Evolutionary conservation across 2,329 filamentous ascomycete genomes (phyloP).

Genomic region (Alternaria sp.): DNA sequence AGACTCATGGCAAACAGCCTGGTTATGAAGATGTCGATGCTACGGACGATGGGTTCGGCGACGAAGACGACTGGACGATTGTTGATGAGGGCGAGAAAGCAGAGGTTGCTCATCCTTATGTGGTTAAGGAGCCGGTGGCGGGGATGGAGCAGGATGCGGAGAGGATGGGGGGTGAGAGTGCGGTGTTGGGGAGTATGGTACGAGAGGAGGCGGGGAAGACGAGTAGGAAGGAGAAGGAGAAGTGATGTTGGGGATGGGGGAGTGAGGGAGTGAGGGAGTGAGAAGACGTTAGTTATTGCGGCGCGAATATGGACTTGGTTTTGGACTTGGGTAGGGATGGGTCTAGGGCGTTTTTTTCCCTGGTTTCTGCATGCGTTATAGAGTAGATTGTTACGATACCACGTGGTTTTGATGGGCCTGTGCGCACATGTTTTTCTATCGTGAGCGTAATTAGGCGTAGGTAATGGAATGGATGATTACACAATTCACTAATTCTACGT

Average conservation of each 20-base stretch:
- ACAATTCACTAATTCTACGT: too few species aligned
- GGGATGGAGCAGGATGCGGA: constrained; percentile 33
- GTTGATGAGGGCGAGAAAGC: constrained; percentile 66
- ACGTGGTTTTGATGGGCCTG: neutral
- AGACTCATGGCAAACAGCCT: constrained; percentile 55
- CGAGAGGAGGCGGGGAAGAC: constrained; percentile 25
- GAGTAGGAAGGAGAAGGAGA: constrained; percentile 8
- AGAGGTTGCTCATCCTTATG: constrained; percentile 26
- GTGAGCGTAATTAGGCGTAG: neutral
- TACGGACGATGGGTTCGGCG: constrained; percentile 72
- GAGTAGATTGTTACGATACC: neutral
- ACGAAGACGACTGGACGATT: constrained; percentile 93
- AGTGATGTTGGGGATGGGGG: constrained; percentile 13
- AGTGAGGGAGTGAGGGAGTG: neutral
- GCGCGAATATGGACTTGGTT: neutral
- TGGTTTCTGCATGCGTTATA: constrained; percentile 14
- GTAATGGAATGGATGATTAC: neutral
- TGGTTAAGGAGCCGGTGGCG: constrained; percentile 26
- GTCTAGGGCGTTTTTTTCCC: neutral
- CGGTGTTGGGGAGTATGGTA: constrained; percentile 43
- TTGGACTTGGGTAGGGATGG: neutral
- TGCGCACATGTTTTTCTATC: neutral
- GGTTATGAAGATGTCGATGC: constrained; percentile 43
- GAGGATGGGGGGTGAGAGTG: constrained; percentile 24
- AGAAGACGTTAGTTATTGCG: neutral